These are phyloP conservation scores for Sugiyamaella valdiviana DNA, from an alignment of 805 yeast genomes.

Conservation along the genomic window DNA sequence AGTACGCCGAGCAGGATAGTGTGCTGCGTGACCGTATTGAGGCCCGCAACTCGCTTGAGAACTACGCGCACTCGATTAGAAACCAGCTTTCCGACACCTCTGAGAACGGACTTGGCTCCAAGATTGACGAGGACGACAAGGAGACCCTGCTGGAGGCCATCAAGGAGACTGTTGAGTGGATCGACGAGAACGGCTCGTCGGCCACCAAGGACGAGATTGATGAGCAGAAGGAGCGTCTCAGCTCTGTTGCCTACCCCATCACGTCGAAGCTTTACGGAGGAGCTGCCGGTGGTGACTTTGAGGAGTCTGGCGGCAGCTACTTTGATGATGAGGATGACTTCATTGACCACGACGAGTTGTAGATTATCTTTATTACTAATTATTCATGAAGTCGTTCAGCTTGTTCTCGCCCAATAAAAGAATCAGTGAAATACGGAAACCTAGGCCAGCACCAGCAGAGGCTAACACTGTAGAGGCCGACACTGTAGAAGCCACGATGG, in stretches of 20 bases:
- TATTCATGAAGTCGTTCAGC: conserved; percentile 3
- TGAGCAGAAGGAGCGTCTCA: conserved; percentile 80
- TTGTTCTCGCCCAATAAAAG: neutral
- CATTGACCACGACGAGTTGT: conserved; percentile 61
- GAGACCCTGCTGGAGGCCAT: conserved; percentile 82
- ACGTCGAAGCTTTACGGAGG: conserved; percentile 75
- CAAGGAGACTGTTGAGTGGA: conserved; percentile 78
- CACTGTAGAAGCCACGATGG: neutral
- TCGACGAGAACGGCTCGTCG: conserved; percentile 78
- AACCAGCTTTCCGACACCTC: conserved; percentile 51
- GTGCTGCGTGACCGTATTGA: conserved; percentile 77
- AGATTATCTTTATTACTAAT: conserved; percentile 6
- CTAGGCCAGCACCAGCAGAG: neutral
- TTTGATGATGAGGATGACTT: conserved; percentile 53
- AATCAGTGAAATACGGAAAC: neutral
- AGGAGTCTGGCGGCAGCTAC: conserved; percentile 35
- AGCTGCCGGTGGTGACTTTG: conserved; percentile 43
- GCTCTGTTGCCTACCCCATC: conserved; percentile 83
- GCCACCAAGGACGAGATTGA: conserved; percentile 91
- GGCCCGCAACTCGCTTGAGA: conserved; percentile 82
- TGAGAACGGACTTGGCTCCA: conserved; percentile 61
- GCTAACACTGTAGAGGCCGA: neutral
- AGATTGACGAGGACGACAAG: conserved; percentile 84
- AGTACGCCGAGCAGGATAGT: conserved; percentile 86
- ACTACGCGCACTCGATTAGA: conserved; percentile 77